A percentile compares a stretch with the other conserved stretches of the same genome.
Evolutionary conservation across 169 alveolate species (phyloP).

Genomic region (Neospora caninum): DNA sequence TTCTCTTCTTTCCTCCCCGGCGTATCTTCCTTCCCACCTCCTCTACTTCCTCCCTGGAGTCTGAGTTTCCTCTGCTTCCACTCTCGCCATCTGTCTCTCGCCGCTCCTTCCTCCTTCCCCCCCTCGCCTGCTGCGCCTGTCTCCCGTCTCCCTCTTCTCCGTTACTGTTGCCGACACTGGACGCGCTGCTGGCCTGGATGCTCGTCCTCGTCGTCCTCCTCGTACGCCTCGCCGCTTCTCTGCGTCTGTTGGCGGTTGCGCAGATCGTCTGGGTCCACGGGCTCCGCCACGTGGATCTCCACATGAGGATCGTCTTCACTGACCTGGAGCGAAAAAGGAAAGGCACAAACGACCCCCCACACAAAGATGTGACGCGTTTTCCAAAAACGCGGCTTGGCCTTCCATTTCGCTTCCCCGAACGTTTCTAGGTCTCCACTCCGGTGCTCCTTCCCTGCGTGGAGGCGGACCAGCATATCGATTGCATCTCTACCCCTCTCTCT

Average conservation of each 20-base stretch:
- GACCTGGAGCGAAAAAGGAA: neutral
- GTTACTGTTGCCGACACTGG: slow-evolving; percentile 67
- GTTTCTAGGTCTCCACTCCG: too few species aligned
- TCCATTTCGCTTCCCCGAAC: too few species aligned
- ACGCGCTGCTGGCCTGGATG: slow-evolving; percentile 66
- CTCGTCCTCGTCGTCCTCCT: slow-evolving; percentile 68
- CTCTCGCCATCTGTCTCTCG: too few species aligned
- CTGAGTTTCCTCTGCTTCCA: too few species aligned
- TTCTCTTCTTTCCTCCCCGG: neutral
- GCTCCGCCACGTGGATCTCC: slow-evolving; percentile 56
- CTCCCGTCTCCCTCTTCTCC: neutral
- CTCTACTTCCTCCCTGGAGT: too few species aligned
- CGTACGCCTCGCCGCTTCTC: slow-evolving; percentile 69
- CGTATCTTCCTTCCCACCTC: too few species aligned
- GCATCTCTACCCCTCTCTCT: too few species aligned
- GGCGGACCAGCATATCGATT: too few species aligned
- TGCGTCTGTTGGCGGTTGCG: slow-evolving; percentile 64
- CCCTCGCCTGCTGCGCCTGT: neutral
- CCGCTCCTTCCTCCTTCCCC: neutral
- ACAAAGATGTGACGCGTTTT: too few species aligned
- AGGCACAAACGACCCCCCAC: neutral
- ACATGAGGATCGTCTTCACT: slow-evolving; percentile 65
- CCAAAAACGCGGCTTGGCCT: too few species aligned
- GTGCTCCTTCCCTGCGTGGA: too few species aligned
- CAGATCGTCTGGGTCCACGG: slow-evolving; percentile 62